Percentiles rank a stretch among this genome's conserved stretches.
Conservation (phyloP, 1,284 basidiomycete genomes). For the Peniophora sp. region DNA sequence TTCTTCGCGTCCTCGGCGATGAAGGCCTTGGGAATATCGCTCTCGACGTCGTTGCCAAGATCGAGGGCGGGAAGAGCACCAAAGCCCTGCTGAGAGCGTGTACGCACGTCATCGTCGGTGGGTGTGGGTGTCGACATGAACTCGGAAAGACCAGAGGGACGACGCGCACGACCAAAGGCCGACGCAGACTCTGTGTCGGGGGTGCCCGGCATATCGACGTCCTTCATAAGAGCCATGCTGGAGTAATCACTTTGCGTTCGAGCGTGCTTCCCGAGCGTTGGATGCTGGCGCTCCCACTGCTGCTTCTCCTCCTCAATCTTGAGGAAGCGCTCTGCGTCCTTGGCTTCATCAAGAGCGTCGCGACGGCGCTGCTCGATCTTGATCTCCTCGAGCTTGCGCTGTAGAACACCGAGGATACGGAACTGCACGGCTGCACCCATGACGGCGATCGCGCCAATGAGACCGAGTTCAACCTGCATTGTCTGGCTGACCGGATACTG, state of each 20-base stretch:
- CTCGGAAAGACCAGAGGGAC: constrained; percentile 62
- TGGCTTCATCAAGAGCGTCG: constrained; percentile 70
- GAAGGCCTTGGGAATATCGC: constrained; percentile 63
- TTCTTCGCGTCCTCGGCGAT: constrained; percentile 33
- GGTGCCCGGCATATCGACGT: constrained; percentile 23
- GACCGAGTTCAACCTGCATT: constrained; percentile 91
- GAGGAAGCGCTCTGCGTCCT: constrained; percentile 67
- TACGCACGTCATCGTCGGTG: constrained; percentile 48
- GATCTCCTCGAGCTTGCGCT: constrained; percentile 73
- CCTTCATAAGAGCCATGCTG: constrained; percentile 22
- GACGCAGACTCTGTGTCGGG: too few relatives aligned
- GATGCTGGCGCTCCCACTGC: constrained; percentile 85
- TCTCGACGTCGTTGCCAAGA: constrained; percentile 63
- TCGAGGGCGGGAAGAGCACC: constrained; percentile 70
- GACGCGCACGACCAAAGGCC: constrained; percentile 48
- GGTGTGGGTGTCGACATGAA: constrained; percentile 56
- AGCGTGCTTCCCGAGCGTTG: constrained; percentile 48
- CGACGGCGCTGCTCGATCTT: constrained; percentile 66
- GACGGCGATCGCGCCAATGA: constrained; percentile 73
- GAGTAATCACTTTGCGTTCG: constrained; percentile 59
- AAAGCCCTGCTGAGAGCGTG: constrained; percentile 32
- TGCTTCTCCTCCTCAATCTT: constrained; percentile 65
- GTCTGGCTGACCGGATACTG: constrained; percentile 80
- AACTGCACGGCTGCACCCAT: constrained; percentile 90
- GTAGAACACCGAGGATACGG: constrained; percentile 73